Evolutionary conservation across 352 stramenopile genomes (phyloP).

Genomic region (Blastocystis sp.): DNA sequence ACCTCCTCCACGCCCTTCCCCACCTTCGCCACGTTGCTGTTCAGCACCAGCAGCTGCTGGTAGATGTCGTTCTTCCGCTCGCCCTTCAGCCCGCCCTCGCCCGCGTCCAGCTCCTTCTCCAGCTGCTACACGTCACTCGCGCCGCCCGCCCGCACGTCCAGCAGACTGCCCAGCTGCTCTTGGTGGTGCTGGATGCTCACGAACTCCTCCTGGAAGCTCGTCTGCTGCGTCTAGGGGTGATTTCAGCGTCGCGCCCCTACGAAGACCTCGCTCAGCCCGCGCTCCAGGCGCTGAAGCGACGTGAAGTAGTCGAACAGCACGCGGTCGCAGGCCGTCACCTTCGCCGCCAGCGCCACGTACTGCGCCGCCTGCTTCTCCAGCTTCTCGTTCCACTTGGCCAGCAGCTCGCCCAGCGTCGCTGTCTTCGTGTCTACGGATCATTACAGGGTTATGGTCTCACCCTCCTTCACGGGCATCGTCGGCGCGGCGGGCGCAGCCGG

Average conservation of each 20-base stretch:
- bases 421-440: slow-evolving; percentile 52
- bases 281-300: neutral
- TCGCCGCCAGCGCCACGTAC: neutral
- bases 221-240: slow-evolving; percentile 6
- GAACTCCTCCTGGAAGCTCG: slow-evolving; percentile 24
- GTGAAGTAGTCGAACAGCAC: slow-evolving; percentile 26
- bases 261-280: neutral
- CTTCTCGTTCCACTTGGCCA: slow-evolving; percentile 28
- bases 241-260: neutral
- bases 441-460: neutral
- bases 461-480: neutral
- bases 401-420: slow-evolving; percentile 13
- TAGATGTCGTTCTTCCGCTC: slow-evolving; percentile 17
- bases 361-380: slow-evolving; percentile 37
- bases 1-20: slow-evolving; percentile 56
- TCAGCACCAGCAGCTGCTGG: slow-evolving; percentile 16
- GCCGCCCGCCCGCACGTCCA: neutral
- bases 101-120: slow-evolving; percentile 53
- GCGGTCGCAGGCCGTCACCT: neutral
- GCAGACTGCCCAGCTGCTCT: slow-evolving; percentile 15
- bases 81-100: neutral
- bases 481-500: no score
- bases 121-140: slow-evolving; percentile 18
- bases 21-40: slow-evolving; percentile 48
- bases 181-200: slow-evolving; percentile 51